Base-by-base conservation (phyloP, 2,329 filamentous ascomycete species). In the Ophiostoma sp. region DNA sequence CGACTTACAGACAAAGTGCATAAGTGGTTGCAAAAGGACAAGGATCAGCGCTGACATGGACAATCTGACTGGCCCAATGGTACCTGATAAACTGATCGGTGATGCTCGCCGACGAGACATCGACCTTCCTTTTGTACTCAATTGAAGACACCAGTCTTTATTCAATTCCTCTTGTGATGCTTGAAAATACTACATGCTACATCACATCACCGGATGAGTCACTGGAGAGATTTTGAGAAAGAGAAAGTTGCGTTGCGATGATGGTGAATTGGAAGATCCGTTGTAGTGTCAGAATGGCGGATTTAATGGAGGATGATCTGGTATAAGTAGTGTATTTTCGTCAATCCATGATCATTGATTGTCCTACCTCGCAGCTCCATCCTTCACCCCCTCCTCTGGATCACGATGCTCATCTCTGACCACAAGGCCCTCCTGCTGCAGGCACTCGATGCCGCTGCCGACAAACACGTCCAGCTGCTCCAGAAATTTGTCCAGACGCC, bases 401-500 rank as follows among this genome's bases (percentile, higher is more conserved):
- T 42, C 19, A 42, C 59, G 12, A 63, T 63, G 59, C 33, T 39
- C 59, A 9, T 39, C 33, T 22, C 39, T 2, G 39, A 45, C 22
- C n/a, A 66, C 22, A 66, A 66, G 22, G 42, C 55, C 2, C 33
- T 63, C 9, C 48, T 74, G 12, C 25, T 74, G 15, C 48, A 74
- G 28, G 72, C 70, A 11, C 69, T 74, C 22, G 72, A 68, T 3
- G 70, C 59, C 1, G 66, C 57, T 31, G 6, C 19, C 7, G 72
- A 70, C 8, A 33, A n/a, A 7, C 72, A 74, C 17, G 33, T 74
- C 57, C 57, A 42, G 1, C 50, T 72, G 1, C 42, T 75, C 48
- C 74, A 75, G 57, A 15, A 33, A 12, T 72, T 75, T 36, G 74
- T 75, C 2, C 74, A 70, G 17, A 39, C 74, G 0, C 71, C 70